Base-by-base conservation (phyloP, 2,329 filamentous ascomycete genomes). In the Tympanopsis confertula region DNA sequence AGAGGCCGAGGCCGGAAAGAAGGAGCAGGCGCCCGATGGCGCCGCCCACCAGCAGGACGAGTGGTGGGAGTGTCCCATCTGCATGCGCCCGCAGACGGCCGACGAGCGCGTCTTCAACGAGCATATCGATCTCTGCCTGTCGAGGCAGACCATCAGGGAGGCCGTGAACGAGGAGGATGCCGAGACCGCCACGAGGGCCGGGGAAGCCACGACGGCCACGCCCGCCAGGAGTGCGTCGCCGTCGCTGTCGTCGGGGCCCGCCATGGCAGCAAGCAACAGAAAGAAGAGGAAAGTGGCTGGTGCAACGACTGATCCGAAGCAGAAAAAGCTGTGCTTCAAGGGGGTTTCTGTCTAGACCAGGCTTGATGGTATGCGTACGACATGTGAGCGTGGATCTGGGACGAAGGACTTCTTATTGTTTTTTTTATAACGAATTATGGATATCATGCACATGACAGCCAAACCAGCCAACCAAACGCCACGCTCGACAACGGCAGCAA, bases 91-190 rank as follows among this genome's bases (percentile, higher is more conserved):
- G 0, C 88, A 95, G 50, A 51, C 65, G 1, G 74, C 86, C 0
- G 71, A 89, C 36, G 86, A 95, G 53, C 69, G 69, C 35, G 63
- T 62, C 1, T 94, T 96, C 59, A 98, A 98, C 47, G 75, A 82
- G 40, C 91, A 98, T 51, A 87, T 98, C 37, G 91, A 98, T 54
- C 72, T 83, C 5, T 98, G 91, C 55, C 69, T 98, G 2, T 95
- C 88, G 1, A 71, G 80, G 39, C 77, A 84, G 50, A 85, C 86
- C 0, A 96, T 98, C 48, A 81, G 81, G 35, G 86, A 95, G 49
- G 82, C 77, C 0, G 79, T 91, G 1, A 78, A 85, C 40, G 68
- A 68, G 39, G 58, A 67, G 42, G 52, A 51, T 36, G 37, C 52
- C 19, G 40, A 50, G 44, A 44, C 41, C 35, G 29, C 42, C 35